Conservation (phyloP, 2,329 filamentous ascomycete genomes). For the Stachybotrys chartarum region DNA sequence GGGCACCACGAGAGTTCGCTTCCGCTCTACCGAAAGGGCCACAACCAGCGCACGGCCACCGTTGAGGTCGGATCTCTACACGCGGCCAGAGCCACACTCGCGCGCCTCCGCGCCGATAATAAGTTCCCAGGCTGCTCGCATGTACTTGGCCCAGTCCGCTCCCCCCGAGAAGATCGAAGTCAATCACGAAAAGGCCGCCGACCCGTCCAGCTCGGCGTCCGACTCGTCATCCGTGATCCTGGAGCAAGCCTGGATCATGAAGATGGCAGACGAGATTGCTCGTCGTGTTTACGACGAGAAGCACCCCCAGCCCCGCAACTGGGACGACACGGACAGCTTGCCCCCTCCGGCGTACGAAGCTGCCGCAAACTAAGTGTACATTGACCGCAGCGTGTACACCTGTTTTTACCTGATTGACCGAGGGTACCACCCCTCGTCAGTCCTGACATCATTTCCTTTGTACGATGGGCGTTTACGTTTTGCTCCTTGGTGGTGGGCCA, state of each 20-base stretch:
- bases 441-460: not conserved
- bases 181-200: conserved; percentile 22
- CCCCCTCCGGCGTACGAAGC: conserved; percentile 59
- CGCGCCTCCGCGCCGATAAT: conserved; percentile 11
- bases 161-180: conserved; percentile 10
- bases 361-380: conserved; percentile 26
- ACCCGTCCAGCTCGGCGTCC: conserved; percentile 25
- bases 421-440: too few relatives aligned
- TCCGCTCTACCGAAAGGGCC: conserved; percentile 17
- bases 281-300: conserved; percentile 85
- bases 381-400: too few relatives aligned
- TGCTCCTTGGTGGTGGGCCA: not conserved
- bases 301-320: conserved; percentile 29
- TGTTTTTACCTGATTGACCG: too few relatives aligned
- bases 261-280: conserved; percentile 91
- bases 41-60: conserved; percentile 10
- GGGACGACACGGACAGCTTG: conserved; percentile 45
- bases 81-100: conserved; percentile 14
- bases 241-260: conserved; percentile 81
- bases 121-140: conserved; percentile 8
- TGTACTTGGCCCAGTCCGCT: conserved; percentile 5
- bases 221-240: conserved; percentile 55
- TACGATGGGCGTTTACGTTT: not conserved
- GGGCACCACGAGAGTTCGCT: conserved; percentile 31
- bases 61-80: conserved; percentile 15